Evolutionary conservation across 768 basidiomycete species (phyloP).

Genomic region (Boletus rubescentipes): DNA sequence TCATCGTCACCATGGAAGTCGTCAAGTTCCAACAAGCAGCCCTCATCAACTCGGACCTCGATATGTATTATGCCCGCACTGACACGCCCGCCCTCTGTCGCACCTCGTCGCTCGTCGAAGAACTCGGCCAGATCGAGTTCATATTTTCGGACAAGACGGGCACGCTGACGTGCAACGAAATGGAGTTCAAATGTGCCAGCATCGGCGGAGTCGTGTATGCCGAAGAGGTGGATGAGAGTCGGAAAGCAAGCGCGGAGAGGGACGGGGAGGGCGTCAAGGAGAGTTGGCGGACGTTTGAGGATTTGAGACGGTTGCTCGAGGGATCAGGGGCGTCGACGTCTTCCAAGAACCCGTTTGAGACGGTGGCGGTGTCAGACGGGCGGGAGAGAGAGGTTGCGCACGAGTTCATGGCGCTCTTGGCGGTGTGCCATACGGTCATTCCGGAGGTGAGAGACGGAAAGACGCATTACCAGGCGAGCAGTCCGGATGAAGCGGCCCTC

Average conservation of each 20-base stretch:
- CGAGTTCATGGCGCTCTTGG: constrained; percentile 80
- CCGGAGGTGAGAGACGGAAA: constrained; percentile 90
- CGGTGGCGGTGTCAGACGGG: constrained; percentile 1
- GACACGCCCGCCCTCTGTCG: constrained; percentile 97
- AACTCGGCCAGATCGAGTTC: constrained; percentile 96
- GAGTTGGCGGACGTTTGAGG: constrained; percentile 79
- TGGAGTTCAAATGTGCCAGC: constrained; percentile 93
- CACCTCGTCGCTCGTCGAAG: constrained; percentile 98
- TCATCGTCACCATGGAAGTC: constrained; percentile 99
- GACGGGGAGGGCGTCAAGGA: constrained; percentile 39
- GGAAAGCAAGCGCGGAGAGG: constrained; percentile 56
- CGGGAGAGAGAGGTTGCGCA: constrained; percentile 52
- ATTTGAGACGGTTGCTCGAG: constrained; percentile 59
- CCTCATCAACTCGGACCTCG: constrained; percentile 94
- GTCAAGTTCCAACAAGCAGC: constrained; percentile 98
- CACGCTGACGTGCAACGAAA: constrained; percentile 94
- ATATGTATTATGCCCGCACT: constrained; percentile 96
- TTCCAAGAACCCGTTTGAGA: constrained; percentile 58
- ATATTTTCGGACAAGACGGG: constrained; percentile 96
- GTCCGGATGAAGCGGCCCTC: constrained; percentile 96
- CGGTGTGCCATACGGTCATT: constrained; percentile 98
- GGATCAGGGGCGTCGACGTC: constrained; percentile 23
- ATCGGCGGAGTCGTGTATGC: constrained; percentile 90
- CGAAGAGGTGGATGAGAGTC: constrained; percentile 85
- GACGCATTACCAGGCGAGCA: constrained; percentile 92